Conservation (phyloP, 805 yeast genomes). For the Zygoascus ofunaensis region DNA sequence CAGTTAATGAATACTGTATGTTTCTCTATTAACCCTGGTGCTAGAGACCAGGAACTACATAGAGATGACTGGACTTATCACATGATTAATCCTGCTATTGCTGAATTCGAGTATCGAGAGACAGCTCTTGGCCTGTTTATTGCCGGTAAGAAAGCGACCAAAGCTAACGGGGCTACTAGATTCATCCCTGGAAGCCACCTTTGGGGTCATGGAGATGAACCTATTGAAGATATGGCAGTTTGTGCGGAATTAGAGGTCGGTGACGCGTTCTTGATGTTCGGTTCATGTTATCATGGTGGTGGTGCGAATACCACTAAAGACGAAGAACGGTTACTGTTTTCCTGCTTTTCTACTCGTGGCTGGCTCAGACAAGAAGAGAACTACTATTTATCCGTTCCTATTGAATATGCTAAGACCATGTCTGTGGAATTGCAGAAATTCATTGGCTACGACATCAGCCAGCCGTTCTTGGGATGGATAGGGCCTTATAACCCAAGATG, state of each 20-base stretch:
- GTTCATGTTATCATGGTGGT: conserved; percentile 7
- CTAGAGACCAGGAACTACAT: conserved; percentile 4
- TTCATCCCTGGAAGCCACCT: conserved; percentile 7
- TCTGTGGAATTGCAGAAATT: conserved; percentile 3
- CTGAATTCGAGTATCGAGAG: conserved; percentile 2
- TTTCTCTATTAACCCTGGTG: conserved; percentile 6
- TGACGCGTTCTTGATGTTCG: conserved; percentile 6
- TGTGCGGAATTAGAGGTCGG: conserved; percentile 2
- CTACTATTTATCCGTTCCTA: conserved; percentile 1
- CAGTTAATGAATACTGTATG: conserved; percentile 4
- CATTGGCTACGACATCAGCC: neutral
- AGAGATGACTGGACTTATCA: conserved; percentile 7
- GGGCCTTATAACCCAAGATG: conserved; percentile 1
- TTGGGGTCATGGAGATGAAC: conserved; percentile 7
- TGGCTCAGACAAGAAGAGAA: conserved; percentile 8
- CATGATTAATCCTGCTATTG: neutral
- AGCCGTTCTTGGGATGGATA: conserved; percentile 7
- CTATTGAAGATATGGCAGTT: conserved; percentile 1
- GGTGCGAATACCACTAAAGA: conserved; percentile 6
- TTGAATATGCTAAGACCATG: neutral
- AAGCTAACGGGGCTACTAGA: conserved; percentile 5
- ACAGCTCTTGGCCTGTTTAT: conserved; percentile 4
- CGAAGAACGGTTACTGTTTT: conserved; percentile 4
- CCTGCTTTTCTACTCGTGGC: conserved; percentile 4
- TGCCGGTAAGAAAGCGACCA: conserved; percentile 5